Conservation (phyloP, 179 eudicot species). For the Carnegiea gigantea region DNA sequence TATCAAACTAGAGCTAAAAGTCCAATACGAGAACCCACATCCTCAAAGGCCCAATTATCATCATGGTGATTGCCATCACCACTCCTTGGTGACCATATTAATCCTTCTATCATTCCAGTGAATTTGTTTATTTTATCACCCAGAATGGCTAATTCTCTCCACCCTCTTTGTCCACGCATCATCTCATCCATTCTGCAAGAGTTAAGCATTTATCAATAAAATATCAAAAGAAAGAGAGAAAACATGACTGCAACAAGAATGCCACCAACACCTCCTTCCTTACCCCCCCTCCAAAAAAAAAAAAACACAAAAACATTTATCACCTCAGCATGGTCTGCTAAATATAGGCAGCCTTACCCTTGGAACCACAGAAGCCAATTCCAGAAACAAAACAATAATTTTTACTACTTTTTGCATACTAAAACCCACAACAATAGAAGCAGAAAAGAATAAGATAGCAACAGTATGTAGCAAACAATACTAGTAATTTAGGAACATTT, state of each 20-base stretch:
- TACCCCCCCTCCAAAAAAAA: too few relatives aligned
- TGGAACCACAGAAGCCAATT: too few relatives aligned
- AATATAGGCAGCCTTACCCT: too few relatives aligned
- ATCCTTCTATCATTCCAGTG: slow-evolving; percentile 91
- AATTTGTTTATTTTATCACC: slow-evolving; percentile 96
- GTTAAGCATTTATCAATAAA: slow-evolving; percentile 13
- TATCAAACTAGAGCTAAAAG: not conserved
- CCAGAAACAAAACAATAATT: too few relatives aligned
- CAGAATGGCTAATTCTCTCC: slow-evolving; percentile 87
- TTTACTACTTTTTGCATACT: too few relatives aligned
- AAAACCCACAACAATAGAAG: too few relatives aligned
- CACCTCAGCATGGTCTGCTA: too few relatives aligned
- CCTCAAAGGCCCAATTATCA: slow-evolving; percentile 97
- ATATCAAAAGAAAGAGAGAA: not conserved
- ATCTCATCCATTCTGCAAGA: slow-evolving; percentile 97
- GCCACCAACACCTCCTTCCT: too few relatives aligned
- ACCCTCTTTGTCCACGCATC: slow-evolving; percentile 99
- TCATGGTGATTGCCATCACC: slow-evolving; percentile 59
- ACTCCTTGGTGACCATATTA: slow-evolving; percentile 94
- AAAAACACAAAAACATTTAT: too few relatives aligned
- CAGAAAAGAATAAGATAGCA: too few relatives aligned
- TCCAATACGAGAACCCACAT: slow-evolving; percentile 41
- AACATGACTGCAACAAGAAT: slow-evolving; percentile 2
- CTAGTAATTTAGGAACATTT: too few relatives aligned
- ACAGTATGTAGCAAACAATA: too few relatives aligned